phyloP scores from a whole-genome alignment of 768 basidiomycete species.

The Collybia mongolica region DNA sequence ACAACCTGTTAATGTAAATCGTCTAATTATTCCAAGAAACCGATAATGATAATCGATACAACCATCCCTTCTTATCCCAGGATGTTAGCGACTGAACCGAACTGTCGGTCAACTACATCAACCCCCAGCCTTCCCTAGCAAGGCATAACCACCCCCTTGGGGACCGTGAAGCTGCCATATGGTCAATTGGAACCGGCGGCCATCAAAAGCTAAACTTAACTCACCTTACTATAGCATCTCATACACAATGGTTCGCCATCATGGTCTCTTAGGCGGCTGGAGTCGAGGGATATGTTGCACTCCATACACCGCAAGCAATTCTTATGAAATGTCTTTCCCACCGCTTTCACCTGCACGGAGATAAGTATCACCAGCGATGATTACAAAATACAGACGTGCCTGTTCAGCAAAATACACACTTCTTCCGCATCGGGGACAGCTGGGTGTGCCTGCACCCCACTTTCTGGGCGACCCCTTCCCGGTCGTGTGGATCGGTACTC shows the following conservation, averaged over 20 bases:
- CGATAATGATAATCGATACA: not conserved
- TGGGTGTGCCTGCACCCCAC: conserved; percentile 59
- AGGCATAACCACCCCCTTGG: conserved; percentile 72
- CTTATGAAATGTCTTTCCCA: conserved; percentile 81
- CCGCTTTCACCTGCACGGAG: conserved; percentile 67
- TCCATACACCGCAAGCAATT: conserved; percentile 74
- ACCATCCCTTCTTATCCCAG: not conserved
- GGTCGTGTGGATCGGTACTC: conserved; percentile 29
- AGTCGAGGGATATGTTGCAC: conserved; percentile 69
- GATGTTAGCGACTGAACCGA: not conserved
- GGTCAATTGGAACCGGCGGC: not conserved
- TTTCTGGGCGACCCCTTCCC: conserved; percentile 39
- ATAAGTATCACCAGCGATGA: not conserved
- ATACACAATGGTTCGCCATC: conserved; percentile 72
- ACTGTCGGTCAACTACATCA: conserved; percentile 7
- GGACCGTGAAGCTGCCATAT: conserved; percentile 63
- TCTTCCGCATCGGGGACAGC: conserved; percentile 69
- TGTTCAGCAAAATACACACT: conserved; percentile 88
- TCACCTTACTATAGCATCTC: conserved; percentile 70
- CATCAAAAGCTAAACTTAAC: conserved; percentile 2
- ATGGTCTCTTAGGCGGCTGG: conserved; percentile 70
- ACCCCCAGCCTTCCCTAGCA: conserved; percentile 45
- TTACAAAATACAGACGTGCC: conserved; percentile 29
- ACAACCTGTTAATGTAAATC: conserved; percentile 5
- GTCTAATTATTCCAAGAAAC: not conserved